Conservation (phyloP, 352 stramenopile genomes). For the Globisporangium ultimum region DNA sequence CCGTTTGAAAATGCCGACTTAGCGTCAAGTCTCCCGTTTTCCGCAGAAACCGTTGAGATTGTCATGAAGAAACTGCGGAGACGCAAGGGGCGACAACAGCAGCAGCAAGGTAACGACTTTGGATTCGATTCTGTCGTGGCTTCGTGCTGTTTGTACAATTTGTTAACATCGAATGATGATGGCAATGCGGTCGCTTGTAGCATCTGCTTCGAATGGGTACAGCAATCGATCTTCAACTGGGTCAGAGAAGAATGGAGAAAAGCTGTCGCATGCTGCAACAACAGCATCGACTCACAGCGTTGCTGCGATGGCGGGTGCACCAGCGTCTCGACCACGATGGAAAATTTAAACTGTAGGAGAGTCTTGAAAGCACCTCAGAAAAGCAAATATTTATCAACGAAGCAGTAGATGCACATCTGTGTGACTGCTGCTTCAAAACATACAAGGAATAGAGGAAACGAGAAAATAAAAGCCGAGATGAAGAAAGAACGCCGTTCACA, state of each 20-base stretch:
- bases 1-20: slow-evolving; percentile 71
- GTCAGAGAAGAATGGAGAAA: background rate
- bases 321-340: slow-evolving; percentile 14
- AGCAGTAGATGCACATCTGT: background rate
- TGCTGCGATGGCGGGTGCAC: background rate
- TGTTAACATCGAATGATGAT: background rate
- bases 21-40: slow-evolving; percentile 51
- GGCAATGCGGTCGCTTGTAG: background rate
- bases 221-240: background rate
- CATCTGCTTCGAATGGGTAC: background rate
- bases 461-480: background rate
- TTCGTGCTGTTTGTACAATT: background rate
- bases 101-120: slow-evolving; percentile 1
- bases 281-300: too few species aligned
- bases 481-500: too few species aligned
- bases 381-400: background rate
- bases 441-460: background rate
- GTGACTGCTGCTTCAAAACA: background rate
- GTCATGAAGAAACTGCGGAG: slow-evolving; percentile 45
- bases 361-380: background rate
- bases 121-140: slow-evolving; percentile 7
- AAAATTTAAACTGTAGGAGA: slow-evolving; percentile 10
- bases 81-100: slow-evolving; percentile 20
- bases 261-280: background rate
- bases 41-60: slow-evolving; percentile 39